Conservation (phyloP, 352 stramenopile genomes). For the Pythium aquatile region DNA sequence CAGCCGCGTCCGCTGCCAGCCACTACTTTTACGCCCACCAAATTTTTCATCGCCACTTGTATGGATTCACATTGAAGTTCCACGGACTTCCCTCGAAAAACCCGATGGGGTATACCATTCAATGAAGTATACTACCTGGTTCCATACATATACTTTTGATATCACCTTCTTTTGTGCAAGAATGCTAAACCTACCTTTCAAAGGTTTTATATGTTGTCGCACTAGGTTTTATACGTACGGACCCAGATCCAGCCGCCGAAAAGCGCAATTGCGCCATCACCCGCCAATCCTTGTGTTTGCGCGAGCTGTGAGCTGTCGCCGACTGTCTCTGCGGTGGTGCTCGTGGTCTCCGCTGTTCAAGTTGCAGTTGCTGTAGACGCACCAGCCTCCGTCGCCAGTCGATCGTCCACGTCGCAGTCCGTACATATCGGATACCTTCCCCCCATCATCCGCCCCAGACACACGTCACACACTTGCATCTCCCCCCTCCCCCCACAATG, state of each 20-base stretch:
- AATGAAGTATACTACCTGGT: not conserved
- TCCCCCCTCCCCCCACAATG: not conserved
- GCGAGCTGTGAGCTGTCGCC: not conserved
- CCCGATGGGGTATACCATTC: not conserved
- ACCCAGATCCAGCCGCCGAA: not conserved
- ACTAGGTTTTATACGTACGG: too few relatives aligned
- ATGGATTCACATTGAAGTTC: not conserved
- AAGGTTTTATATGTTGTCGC: constrained; percentile 14
- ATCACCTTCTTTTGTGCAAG: not conserved
- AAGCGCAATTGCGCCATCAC: not conserved
- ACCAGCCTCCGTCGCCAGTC: constrained; percentile 2
- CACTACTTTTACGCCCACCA: not conserved
- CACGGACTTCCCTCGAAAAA: not conserved
- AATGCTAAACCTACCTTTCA: not conserved
- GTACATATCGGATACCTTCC: not conserved
- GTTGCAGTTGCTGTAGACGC: constrained; percentile 24
- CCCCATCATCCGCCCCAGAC: not conserved
- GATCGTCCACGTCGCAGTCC: not conserved
- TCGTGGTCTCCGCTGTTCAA: constrained; percentile 7
- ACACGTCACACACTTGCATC: not conserved
- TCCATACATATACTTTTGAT: too few relatives aligned
- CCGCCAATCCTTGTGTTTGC: constrained; percentile 10
- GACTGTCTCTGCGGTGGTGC: constrained; percentile 1
- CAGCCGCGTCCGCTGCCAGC: not conserved
- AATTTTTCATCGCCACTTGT: not conserved